phyloP scores from a whole-genome alignment of 805 yeast genomes.

The Myxozyma nipponensis region DNA sequence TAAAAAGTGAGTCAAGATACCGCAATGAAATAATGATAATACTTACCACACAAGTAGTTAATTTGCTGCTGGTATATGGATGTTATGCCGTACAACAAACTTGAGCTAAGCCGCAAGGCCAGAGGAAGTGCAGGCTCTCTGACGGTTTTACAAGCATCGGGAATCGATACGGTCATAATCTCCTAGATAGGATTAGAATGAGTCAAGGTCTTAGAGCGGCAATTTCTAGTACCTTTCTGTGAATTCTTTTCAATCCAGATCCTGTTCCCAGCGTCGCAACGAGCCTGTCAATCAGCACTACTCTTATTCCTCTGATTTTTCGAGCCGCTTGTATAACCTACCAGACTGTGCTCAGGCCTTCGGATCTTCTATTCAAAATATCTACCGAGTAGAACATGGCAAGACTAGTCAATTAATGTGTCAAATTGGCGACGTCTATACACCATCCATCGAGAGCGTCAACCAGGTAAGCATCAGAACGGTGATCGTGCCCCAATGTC shows the following conservation, averaged over 20 bases:
- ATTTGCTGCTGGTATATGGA: slow-evolving; percentile 28
- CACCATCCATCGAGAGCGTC: no score
- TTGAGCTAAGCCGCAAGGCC: slow-evolving; percentile 31
- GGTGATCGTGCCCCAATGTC: no score
- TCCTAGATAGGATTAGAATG: no score
- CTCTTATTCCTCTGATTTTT: neutral
- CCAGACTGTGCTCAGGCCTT: slow-evolving; percentile 29
- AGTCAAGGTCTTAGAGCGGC: no score
- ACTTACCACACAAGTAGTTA: slow-evolving; percentile 16
- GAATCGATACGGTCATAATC: slow-evolving; percentile 28
- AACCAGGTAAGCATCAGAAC: no score
- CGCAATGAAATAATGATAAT: neutral
- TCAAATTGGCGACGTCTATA: no score
- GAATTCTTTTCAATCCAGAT: slow-evolving; percentile 25
- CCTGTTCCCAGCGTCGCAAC: slow-evolving; percentile 31
- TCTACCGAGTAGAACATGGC: slow-evolving; percentile 29
- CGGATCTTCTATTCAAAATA: slow-evolving; percentile 12
- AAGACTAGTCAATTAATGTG: no score
- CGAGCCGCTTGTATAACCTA: no score
- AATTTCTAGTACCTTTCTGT: slow-evolving; percentile 25
- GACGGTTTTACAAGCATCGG: slow-evolving; percentile 26
- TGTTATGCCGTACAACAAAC: slow-evolving; percentile 27
- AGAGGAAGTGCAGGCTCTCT: slow-evolving; percentile 30
- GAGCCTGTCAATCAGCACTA: slow-evolving; percentile 20
- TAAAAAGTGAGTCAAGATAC: no score